Conservation (phyloP, 2,329 filamentous ascomycete species). For the Diaporthe sp. region DNA sequence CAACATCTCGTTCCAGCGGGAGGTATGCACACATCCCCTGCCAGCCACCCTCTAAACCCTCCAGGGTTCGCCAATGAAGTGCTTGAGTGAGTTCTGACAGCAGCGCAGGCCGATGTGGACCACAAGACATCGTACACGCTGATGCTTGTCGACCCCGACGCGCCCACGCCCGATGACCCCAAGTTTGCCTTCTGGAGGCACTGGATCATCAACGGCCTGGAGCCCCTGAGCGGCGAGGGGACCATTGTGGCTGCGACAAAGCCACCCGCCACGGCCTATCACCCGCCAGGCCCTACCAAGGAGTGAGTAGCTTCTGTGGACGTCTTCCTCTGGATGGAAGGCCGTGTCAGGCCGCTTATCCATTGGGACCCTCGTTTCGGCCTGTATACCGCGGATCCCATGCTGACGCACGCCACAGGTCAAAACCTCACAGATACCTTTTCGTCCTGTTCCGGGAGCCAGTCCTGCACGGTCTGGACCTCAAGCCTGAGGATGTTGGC, state of each 20-base stretch:
- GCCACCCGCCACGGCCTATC: slow-evolving; percentile 57
- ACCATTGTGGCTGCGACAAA: slow-evolving; percentile 49
- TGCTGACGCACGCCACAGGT: slow-evolving; percentile 49
- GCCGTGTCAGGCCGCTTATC: too few species aligned
- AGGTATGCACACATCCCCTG: slow-evolving; percentile 44
- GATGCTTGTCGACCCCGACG: slow-evolving; percentile 67
- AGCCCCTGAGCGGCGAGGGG: slow-evolving; percentile 47
- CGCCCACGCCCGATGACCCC: slow-evolving; percentile 67
- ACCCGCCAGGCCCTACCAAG: slow-evolving; percentile 61
- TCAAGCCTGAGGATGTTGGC: slow-evolving; percentile 59
- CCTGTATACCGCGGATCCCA: background rate
- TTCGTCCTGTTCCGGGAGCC: slow-evolving; percentile 62
- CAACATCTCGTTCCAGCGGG: slow-evolving; percentile 53
- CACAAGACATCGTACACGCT: slow-evolving; percentile 57
- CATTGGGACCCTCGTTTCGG: background rate
- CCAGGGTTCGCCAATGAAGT: background rate
- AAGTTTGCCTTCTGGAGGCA: slow-evolving; percentile 70
- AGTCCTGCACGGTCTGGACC: slow-evolving; percentile 45
- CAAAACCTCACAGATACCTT: slow-evolving; percentile 62
- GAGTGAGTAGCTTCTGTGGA: slow-evolving; percentile 52
- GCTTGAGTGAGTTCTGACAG: background rate
- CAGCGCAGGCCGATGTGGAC: slow-evolving; percentile 41
- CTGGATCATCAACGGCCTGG: slow-evolving; percentile 62
- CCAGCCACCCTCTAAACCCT: background rate
- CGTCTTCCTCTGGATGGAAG: background rate